Conservation (phyloP, 2,329 filamentous ascomycete species). For the Dendrostoma leiphaemia region DNA sequence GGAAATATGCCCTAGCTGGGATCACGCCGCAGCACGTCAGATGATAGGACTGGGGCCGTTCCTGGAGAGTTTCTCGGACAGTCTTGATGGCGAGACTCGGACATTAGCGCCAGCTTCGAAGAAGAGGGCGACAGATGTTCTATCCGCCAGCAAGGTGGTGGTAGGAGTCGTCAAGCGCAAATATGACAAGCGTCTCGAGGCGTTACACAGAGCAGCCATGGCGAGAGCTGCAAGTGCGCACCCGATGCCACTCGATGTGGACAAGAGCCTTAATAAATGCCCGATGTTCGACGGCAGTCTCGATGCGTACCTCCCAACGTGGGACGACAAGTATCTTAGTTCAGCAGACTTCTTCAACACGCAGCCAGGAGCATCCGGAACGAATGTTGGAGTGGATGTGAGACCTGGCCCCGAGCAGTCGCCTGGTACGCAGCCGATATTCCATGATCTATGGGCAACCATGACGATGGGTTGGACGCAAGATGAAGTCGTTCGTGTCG, state of each 20-base stretch:
- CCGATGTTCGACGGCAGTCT: slow-evolving; percentile 53
- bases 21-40: slow-evolving; percentile 36
- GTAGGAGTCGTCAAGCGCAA: slow-evolving; percentile 44
- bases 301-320: slow-evolving; percentile 42
- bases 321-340: slow-evolving; percentile 37
- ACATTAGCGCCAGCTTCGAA: slow-evolving; percentile 20
- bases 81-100: slow-evolving; percentile 1
- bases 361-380: background rate
- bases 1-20: slow-evolving; percentile 32
- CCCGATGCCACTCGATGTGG: slow-evolving; percentile 18
- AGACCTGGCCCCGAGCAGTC: slow-evolving; percentile 2
- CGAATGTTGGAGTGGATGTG: slow-evolving; percentile 3
- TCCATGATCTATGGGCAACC: slow-evolving; percentile 46
- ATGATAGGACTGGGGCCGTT: slow-evolving; percentile 39
- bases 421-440: slow-evolving; percentile 25
- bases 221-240: background rate
- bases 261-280: slow-evolving; percentile 32
- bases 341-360: slow-evolving; percentile 6
- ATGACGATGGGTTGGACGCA: slow-evolving; percentile 46
- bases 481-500: slow-evolving; percentile 4
- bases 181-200: slow-evolving; percentile 40
- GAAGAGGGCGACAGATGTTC: slow-evolving; percentile 33
- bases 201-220: slow-evolving; percentile 23
- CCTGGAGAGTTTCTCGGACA: slow-evolving; percentile 33
- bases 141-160: slow-evolving; percentile 45